These are phyloP conservation scores for Emericellopsis cladophorae DNA, from an alignment of 2,329 filamentous ascomycete genomes.

Conservation along the genomic window DNA sequence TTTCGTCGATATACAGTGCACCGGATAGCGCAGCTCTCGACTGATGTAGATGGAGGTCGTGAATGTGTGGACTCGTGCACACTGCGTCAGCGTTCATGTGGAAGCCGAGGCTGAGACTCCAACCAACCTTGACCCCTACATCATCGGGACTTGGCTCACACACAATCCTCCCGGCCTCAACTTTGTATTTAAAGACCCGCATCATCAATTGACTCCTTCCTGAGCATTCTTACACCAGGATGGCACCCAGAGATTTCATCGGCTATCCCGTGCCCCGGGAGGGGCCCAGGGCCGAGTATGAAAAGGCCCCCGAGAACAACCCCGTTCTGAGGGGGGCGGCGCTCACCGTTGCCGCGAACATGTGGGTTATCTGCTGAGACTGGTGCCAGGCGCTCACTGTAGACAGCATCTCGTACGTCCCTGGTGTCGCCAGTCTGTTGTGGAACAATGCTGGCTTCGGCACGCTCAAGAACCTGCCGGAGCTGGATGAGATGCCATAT, in stretches of 20 bases:
- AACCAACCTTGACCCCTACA: too few relatives aligned
- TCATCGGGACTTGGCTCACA: too few relatives aligned
- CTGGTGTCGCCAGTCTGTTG: slow-evolving; percentile 45
- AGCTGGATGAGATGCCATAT: slow-evolving; percentile 28
- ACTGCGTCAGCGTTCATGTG: too few relatives aligned
- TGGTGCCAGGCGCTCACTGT: background rate
- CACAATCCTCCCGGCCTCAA: too few relatives aligned
- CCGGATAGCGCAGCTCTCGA: too few relatives aligned
- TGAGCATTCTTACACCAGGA: slow-evolving; percentile 2
- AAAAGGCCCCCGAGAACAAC: slow-evolving; percentile 39
- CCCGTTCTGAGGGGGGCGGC: slow-evolving; percentile 56
- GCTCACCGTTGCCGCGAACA: slow-evolving; percentile 45
- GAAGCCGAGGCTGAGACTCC: too few relatives aligned
- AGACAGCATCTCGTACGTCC: slow-evolving; percentile 1
- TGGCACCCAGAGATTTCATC: slow-evolving; percentile 21
- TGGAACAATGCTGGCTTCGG: slow-evolving; percentile 57
- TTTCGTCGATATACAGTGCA: too few relatives aligned
- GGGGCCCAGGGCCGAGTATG: slow-evolving; percentile 21
- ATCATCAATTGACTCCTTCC: too few relatives aligned
- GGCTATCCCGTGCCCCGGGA: slow-evolving; percentile 26
- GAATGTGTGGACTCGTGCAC: too few relatives aligned
- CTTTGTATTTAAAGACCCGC: too few relatives aligned
- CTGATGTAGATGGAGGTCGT: too few relatives aligned
- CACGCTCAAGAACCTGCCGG: slow-evolving; percentile 29
- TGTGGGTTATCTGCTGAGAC: slow-evolving; percentile 31